Conservation (phyloP, 176 grass and related monocot genomes). For the Themeda triandra region DNA sequence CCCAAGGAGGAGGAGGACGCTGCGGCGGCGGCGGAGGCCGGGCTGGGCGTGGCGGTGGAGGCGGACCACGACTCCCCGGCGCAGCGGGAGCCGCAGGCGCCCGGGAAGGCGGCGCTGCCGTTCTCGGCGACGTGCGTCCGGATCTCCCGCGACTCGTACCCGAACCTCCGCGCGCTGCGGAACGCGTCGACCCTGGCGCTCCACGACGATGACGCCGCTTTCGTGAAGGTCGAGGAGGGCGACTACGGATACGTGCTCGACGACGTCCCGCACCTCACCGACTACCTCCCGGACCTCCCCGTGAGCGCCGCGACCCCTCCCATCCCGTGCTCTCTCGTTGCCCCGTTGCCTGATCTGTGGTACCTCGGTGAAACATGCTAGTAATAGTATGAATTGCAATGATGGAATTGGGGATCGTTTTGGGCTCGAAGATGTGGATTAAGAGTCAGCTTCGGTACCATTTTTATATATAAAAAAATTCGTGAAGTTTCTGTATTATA, state of each 20-base stretch:
- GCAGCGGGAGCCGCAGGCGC: neutral
- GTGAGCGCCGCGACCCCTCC: slow-evolving; percentile 40
- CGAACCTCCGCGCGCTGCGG: slow-evolving; percentile 67
- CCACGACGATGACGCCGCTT: slow-evolving; percentile 42
- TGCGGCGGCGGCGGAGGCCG: slow-evolving; percentile 13
- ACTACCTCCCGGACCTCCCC: slow-evolving; percentile 67
- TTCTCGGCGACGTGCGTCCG: slow-evolving; percentile 82
- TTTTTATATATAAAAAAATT: neutral
- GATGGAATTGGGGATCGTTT: slow-evolving; percentile 13
- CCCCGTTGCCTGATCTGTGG: slow-evolving; percentile 8
- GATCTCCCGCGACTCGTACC: slow-evolving; percentile 87
- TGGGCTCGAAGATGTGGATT: neutral
- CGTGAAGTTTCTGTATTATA: no score
- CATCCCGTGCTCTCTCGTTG: neutral
- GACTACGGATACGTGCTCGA: slow-evolving; percentile 90
- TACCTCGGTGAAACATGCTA: neutral
- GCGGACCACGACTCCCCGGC: slow-evolving; percentile 43
- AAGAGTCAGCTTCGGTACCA: neutral
- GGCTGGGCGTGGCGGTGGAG: slow-evolving; percentile 25
- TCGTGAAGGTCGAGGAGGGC: slow-evolving; percentile 56
- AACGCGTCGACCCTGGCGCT: slow-evolving; percentile 25
- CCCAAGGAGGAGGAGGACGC: slow-evolving; percentile 44
- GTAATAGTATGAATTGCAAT: neutral
- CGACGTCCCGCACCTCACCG: slow-evolving; percentile 83
- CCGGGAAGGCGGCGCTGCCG: slow-evolving; percentile 32